Percentiles rank a stretch among this genome's conserved stretches.
Conservation (phyloP, 2,329 filamentous ascomycete genomes). For the Talaromyces verruculosus region DNA sequence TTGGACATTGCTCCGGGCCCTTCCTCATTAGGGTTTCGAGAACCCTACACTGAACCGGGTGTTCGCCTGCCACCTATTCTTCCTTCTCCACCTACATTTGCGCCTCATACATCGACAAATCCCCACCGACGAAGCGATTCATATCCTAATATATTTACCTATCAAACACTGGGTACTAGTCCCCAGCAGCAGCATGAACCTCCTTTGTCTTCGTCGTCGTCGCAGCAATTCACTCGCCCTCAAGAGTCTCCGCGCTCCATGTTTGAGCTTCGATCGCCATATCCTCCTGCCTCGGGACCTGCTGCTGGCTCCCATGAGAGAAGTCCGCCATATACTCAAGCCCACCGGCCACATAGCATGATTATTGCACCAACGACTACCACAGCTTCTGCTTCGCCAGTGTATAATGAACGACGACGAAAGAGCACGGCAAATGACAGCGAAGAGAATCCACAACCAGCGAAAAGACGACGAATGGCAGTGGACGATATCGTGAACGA, state of each 20-base stretch:
- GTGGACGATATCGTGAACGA: slow-evolving; percentile 44
- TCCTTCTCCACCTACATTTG: slow-evolving; percentile 32
- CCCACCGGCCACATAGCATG: slow-evolving; percentile 1
- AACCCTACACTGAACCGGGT: slow-evolving; percentile 34
- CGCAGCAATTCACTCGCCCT: slow-evolving; percentile 2
- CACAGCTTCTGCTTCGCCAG: not conserved
- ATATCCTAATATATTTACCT: slow-evolving; percentile 32
- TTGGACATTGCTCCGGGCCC: slow-evolving; percentile 27
- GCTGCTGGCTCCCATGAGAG: slow-evolving; percentile 7
- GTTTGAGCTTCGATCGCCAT: slow-evolving; percentile 22
- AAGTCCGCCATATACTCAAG: slow-evolving; percentile 1
- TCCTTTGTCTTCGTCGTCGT: not conserved
- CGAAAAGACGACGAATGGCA: slow-evolving; percentile 43
- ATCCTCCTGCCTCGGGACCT: slow-evolving; percentile 11
- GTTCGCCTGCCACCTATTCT: slow-evolving; percentile 42
- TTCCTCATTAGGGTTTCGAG: slow-evolving; percentile 29
- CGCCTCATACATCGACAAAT: slow-evolving; percentile 24
- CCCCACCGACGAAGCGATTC: slow-evolving; percentile 37
- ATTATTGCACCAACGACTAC: not conserved
- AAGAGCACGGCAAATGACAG: slow-evolving; percentile 9
- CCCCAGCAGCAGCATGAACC: slow-evolving; percentile 24
- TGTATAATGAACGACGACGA: slow-evolving; percentile 12
- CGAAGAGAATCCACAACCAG: slow-evolving; percentile 28
- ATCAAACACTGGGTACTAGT: slow-evolving; percentile 27
- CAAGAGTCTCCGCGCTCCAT: slow-evolving; percentile 26